Conservation (phyloP, 2,329 filamentous ascomycete genomes). For the Cercospora zeae-maydis region DNA sequence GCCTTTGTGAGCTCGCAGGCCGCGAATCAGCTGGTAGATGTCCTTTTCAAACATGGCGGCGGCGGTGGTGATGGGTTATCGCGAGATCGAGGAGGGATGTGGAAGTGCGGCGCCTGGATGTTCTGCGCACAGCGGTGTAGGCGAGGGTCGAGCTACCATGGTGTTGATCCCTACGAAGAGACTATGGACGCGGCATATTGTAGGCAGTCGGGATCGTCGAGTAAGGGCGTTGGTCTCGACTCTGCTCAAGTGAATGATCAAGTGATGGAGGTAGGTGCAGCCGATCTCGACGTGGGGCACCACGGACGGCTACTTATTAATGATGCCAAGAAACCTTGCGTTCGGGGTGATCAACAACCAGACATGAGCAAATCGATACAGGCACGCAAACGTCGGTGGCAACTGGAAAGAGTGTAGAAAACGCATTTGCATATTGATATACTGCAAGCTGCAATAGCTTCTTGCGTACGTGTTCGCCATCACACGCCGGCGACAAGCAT, state of each 20-base stretch:
- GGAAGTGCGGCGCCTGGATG: background rate
- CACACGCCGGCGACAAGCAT: background rate
- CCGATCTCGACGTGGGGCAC: background rate
- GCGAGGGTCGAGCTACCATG: background rate
- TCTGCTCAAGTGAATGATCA: slow-evolving; percentile 1
- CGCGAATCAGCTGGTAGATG: slow-evolving; percentile 95
- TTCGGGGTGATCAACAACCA: background rate
- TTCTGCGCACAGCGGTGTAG: slow-evolving; percentile 1
- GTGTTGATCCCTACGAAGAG: background rate
- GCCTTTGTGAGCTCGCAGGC: slow-evolving; percentile 91
- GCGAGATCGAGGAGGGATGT: background rate
- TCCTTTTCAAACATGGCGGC: slow-evolving; percentile 91
- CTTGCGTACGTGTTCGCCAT: background rate
- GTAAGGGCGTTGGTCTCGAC: background rate
- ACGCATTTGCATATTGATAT: background rate
- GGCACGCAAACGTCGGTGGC: background rate
- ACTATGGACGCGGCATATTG: background rate
- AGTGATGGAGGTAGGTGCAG: background rate
- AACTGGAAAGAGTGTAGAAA: too few relatives aligned
- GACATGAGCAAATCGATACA: background rate
- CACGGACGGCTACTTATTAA: background rate
- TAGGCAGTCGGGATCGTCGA: background rate
- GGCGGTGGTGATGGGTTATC: background rate
- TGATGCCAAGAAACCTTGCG: background rate
- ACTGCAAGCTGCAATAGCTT: background rate